Evolutionary conservation across 106 monocot species (phyloP), one percentile per base, ranked within the genome.

Genomic region (Chionographis japonica): DNA sequence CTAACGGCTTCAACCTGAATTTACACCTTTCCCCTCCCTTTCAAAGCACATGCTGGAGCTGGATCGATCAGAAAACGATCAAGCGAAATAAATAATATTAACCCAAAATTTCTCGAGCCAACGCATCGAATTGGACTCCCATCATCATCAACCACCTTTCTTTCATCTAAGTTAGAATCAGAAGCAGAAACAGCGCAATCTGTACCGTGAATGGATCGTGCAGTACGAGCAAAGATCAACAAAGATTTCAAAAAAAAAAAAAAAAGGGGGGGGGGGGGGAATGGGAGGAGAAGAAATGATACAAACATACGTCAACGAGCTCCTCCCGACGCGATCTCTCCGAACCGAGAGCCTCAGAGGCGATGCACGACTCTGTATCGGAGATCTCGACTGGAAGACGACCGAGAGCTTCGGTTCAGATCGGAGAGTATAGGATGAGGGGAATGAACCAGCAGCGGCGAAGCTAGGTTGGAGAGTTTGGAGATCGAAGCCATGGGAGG

Each of bases 401-500:
- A 52, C 4, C 3, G 64, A 68, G 50, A 74, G 38, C 50, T 40
- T 78, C 36, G 61, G 72, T 13, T 61, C 71, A 5, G 57, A 54
- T 50, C 43, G 39, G 55, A 53, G 19, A 4, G 40, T 9, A 1
- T 0, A 27, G 11, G 73, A 36, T 8, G 66, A 52, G 41, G 72
- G 62, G 4, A 39, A 57, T 11, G 63, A 19, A 12, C 58, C 6
- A 20, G 41, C 56, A 12, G 50, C 50, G 62, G 71, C 55, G 58
- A 67, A 20, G 60, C 39, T 2, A 56, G 83, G 74, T 66, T 74
- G 7, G 59, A 18, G 57, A 74, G 69, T 58, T 77, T 78, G 8
- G 83, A 78, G 65, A 78, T 74, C 27, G 83, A 60, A 36, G 83
- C 83, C 83, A 83, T 83, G 65, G 37, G 7, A 8, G 36, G 0